Conservation (phyloP, 1,284 basidiomycete genomes). For the Melampsora occidentalis region DNA sequence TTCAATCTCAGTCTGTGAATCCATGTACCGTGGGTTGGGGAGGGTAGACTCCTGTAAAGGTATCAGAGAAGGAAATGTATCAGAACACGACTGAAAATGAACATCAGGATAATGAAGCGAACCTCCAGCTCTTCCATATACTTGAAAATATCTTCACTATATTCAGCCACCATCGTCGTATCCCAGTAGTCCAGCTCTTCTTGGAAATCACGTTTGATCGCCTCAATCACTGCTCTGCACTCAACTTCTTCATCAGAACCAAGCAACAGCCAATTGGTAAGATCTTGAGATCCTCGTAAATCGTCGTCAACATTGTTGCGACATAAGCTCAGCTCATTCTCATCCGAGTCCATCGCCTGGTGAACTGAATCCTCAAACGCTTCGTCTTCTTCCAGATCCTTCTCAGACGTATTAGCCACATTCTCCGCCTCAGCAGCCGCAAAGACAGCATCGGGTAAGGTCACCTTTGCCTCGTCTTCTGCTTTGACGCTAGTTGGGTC, state of each 20-base stretch:
- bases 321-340: constrained; percentile 43
- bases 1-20: constrained; percentile 86
- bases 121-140: constrained; percentile 94
- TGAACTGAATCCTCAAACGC: constrained; percentile 45
- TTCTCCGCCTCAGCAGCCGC: constrained; percentile 49
- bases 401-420: constrained; percentile 62
- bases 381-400: constrained; percentile 63
- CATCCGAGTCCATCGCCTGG: constrained; percentile 30
- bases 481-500: neutral
- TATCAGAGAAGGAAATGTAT: neutral
- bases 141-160: constrained; percentile 91
- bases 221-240: constrained; percentile 51
- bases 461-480: constrained; percentile 15
- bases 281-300: constrained; percentile 50
- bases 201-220: constrained; percentile 54
- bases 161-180: constrained; percentile 96
- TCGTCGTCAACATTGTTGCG: constrained; percentile 35
- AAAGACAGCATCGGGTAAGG: constrained; percentile 11
- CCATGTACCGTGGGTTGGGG: constrained; percentile 93
- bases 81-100: neutral
- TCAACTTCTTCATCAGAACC: constrained; percentile 51
- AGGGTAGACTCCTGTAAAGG: constrained; percentile 70
- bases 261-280: constrained; percentile 65
- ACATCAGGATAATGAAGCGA: constrained; percentile 48
- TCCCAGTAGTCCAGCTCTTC: constrained; percentile 77